Evolutionary conservation across 2,329 filamentous ascomycete genomes (phyloP).

Genomic region (Cercospora zeae-maydis): DNA sequence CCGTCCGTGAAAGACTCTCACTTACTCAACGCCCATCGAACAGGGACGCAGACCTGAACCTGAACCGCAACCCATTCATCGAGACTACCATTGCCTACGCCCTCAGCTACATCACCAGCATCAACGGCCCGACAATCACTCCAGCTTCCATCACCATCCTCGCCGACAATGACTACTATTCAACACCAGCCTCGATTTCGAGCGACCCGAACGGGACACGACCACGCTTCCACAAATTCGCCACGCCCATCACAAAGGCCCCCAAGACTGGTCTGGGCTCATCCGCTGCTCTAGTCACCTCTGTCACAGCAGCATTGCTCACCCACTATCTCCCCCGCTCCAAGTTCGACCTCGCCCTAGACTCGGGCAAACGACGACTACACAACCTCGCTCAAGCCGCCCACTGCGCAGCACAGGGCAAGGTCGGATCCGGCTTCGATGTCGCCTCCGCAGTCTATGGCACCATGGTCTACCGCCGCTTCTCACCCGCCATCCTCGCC

Average conservation of each 20-base stretch:
- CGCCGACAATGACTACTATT: constrained; percentile 97
- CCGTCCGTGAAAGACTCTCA: constrained; percentile 5
- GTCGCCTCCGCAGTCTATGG: constrained; percentile 91
- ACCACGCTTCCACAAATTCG: constrained; percentile 70
- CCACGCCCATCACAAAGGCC: constrained; percentile 68
- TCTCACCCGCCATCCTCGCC: constrained; percentile 73
- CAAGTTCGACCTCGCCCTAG: constrained; percentile 56
- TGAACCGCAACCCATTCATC: constrained; percentile 75
- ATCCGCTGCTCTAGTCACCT: constrained; percentile 87
- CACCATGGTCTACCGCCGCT: constrained; percentile 86
- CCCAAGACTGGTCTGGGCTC: constrained; percentile 97
- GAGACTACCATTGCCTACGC: constrained; percentile 86
- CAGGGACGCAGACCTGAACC: constrained; percentile 40
- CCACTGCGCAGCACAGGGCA: constrained; percentile 94
- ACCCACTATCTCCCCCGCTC: constrained; percentile 64
- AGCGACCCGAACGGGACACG: constrained; percentile 14
- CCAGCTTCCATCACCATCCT: constrained; percentile 78
- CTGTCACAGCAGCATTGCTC: constrained; percentile 74
- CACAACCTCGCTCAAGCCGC: constrained; percentile 93
- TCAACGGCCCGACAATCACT: constrained; percentile 53
- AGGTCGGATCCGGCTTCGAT: constrained; percentile 94
- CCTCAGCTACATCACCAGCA: constrained; percentile 70
- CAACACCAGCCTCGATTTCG: constrained; percentile 53
- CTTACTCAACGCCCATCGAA: constrained; percentile 21
- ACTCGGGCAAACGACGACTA: constrained; percentile 57